A percentile compares a stretch with the other conserved stretches of the same genome.
phyloP scores from a whole-genome alignment of 306 rosid genomes.

The Quercus dentata region DNA sequence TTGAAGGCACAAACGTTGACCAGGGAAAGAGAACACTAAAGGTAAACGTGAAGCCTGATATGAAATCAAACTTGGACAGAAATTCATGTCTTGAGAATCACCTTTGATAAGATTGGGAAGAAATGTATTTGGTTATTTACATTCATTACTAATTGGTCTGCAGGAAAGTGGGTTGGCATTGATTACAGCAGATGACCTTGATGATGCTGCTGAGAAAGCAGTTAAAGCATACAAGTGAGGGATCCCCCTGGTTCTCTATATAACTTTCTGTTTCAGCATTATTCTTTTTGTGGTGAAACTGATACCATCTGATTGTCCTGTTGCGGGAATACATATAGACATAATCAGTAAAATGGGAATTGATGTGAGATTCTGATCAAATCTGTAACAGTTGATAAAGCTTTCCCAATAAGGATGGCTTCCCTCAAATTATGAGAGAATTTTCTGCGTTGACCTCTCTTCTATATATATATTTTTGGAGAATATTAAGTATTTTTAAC shows the following conservation, averaged over 20 bases:
- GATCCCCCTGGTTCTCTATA: conserved; percentile 17
- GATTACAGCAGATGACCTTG: conserved; percentile 95
- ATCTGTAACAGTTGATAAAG: conserved; percentile 23
- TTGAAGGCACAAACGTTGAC: conserved; percentile 97
- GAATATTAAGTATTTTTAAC: no score
- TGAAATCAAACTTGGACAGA: not conserved
- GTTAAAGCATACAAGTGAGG: conserved; percentile 74
- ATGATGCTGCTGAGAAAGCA: conserved; percentile 95
- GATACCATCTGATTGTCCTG: conserved; percentile 7
- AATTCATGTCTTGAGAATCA: not conserved
- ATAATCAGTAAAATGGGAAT: conserved; percentile 4
- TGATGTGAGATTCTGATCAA: conserved; percentile 20
- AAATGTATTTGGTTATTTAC: conserved; percentile 13
- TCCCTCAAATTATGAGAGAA: conserved; percentile 11
- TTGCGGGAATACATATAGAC: conserved; percentile 15
- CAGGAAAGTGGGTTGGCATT: conserved; percentile 95
- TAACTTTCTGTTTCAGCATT: conserved; percentile 16
- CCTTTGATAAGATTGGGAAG: not conserved
- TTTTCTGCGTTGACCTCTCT: conserved; percentile 12
- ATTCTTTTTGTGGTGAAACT: conserved; percentile 24
- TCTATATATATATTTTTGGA: not conserved
- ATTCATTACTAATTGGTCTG: conserved; percentile 24
- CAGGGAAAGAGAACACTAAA: conserved; percentile 91
- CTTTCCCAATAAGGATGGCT: conserved; percentile 35
- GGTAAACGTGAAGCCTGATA: conserved; percentile 35